These are phyloP conservation scores for Hamamelis virginiana DNA, from an alignment of 164 flowering plant genomes.

Conservation along the genomic window DNA sequence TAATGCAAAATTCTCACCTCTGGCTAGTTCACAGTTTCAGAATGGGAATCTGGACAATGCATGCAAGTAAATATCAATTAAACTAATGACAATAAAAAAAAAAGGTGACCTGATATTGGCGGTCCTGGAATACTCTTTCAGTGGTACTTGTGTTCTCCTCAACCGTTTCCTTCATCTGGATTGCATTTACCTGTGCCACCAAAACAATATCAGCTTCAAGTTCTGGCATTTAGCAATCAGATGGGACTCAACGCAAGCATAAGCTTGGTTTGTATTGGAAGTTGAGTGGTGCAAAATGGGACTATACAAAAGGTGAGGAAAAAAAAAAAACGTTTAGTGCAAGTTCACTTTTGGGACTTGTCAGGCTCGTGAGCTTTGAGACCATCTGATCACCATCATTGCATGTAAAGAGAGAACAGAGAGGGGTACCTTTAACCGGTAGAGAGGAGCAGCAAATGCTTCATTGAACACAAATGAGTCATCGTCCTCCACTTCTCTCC, in stretches of 20 bases:
- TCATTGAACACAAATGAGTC: conserved; percentile 83
- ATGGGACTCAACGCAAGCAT: not conserved
- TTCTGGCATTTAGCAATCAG: not conserved
- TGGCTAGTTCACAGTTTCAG: not conserved
- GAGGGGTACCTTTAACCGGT: conserved; percentile 70
- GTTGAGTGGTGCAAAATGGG: not conserved
- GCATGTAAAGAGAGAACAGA: not conserved
- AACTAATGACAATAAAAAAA: not conserved
- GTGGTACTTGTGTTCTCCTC: conserved; percentile 98
- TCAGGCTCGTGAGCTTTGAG: not conserved
- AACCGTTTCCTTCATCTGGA: conserved; percentile 98
- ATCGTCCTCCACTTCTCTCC: conserved; percentile 81
- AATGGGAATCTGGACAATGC: not conserved
- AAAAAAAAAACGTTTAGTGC: not conserved
- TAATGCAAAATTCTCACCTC: not conserved
- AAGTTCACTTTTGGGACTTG: not conserved
- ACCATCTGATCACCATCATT: not conserved
- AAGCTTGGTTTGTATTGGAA: not conserved
- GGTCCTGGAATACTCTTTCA: conserved; percentile 95
- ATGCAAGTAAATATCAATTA: not conserved
- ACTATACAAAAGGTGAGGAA: not conserved
- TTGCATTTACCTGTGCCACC: conserved; percentile 83
- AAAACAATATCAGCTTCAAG: not conserved
- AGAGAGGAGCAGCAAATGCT: conserved; percentile 76
- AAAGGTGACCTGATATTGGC: conserved; percentile 85